Conservation (phyloP, 2,329 filamentous ascomycete genomes). For the Alternaria sp. region DNA sequence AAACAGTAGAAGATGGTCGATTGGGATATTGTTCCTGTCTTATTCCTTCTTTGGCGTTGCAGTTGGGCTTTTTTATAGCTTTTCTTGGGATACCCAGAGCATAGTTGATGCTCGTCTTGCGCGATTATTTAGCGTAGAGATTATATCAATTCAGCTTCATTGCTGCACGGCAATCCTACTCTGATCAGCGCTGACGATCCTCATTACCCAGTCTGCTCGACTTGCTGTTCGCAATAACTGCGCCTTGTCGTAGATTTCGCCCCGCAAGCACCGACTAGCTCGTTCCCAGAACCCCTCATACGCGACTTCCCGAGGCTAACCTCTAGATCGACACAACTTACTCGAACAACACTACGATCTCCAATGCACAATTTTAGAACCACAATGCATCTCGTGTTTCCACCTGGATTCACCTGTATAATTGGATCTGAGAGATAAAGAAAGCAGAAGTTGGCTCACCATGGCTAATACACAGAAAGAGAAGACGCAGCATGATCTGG, state of each 20-base stretch:
- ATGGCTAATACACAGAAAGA: constrained; percentile 27
- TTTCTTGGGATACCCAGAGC: constrained; percentile 24
- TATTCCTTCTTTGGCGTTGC: constrained; percentile 5
- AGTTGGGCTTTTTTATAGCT: constrained; percentile 10
- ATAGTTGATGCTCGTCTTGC: constrained; percentile 15
- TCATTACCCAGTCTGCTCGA: background rate
- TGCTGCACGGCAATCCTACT: background rate
- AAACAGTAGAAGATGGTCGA: constrained; percentile 5
- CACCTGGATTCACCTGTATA: background rate
- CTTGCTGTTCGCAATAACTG: background rate
- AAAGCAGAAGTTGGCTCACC: background rate
- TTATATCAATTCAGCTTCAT: constrained; percentile 5
- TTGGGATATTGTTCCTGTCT: background rate
- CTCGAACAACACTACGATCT: constrained; percentile 9
- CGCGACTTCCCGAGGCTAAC: constrained; percentile 33
- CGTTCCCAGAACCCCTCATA: constrained; percentile 1
- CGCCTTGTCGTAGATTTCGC: background rate
- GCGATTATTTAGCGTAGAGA: constrained; percentile 15
- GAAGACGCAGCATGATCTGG: constrained; percentile 39
- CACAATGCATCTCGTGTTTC: background rate
- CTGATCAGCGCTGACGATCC: background rate
- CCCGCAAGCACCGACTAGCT: constrained; percentile 22
- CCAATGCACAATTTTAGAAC: background rate
- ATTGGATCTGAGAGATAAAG: background rate
- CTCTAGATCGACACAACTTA: constrained; percentile 23